Evolutionary conservation across 1,284 basidiomycete genomes (phyloP), one percentile per base, ranked within the genome.

Genomic region (Rhodotorula sp.): DNA sequence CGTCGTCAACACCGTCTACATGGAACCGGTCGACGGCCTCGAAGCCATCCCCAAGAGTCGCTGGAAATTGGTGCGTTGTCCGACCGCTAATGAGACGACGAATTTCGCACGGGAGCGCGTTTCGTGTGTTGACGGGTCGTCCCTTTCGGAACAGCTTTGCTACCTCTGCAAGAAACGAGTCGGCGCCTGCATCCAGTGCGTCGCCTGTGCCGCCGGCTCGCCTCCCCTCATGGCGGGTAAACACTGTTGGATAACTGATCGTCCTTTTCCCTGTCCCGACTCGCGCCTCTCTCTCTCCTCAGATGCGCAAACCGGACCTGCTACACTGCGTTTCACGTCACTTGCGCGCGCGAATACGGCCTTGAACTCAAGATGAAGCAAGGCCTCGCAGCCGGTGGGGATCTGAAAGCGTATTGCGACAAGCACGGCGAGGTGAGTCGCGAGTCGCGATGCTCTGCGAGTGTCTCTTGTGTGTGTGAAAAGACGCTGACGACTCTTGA

Each of bases 21-120:
- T 99, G 95, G 97, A 99, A 78, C 97, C 97, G 16, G 90, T 99
- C 60, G 93, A 93, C 43, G 92, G 92, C 31, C 86, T 95, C 0
- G 92, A 97, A 60, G 86, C 84, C 75, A 92, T 99, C 58, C 89
- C 91, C 5, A 97, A 95, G 80, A 89, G 89, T 76, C 85, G 95
- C 12, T 98, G 95, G 95, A 97, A 90, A 82, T 85, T 99, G 75
- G 93, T 94, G 71, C 78, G 90, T 83, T 14, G n/a, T n/a, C n/a
- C n/a, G n/a, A n/a, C n/a, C n/a, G n/a, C n/a, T n/a, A n/a, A n/a
- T n/a, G n/a, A n/a, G n/a, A n/a, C n/a, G n/a, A n/a, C n/a, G n/a
- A n/a, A n/a, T n/a, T n/a, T n/a, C n/a, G n/a, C n/a, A n/a, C n/a
- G 34, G 34, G 14, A 21, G 19, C 10, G 23, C 47, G 18, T 28